Conservation (phyloP, 345 rosid species). For the Eucalyptus pumila region DNA sequence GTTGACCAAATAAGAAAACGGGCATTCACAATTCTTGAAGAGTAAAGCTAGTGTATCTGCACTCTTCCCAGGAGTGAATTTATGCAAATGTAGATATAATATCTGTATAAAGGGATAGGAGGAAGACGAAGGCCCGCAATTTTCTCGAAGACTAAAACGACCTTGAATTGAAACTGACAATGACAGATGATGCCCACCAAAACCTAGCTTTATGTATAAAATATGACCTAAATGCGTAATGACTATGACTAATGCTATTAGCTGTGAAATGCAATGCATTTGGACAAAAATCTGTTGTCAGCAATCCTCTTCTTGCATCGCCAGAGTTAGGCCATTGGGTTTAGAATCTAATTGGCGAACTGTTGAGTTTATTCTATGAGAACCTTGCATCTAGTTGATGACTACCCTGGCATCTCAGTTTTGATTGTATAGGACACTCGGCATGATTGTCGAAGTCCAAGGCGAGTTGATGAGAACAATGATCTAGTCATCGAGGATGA, state of each 20-base stretch:
- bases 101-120: neutral
- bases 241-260: neutral
- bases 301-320: neutral
- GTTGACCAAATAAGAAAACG: too few species aligned
- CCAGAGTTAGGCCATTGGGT: neutral
- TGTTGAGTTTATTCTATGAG: neutral
- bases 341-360: neutral
- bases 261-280: neutral
- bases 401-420: neutral
- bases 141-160: neutral
- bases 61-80: neutral
- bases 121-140: neutral
- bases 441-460: neutral
- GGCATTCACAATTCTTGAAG: neutral
- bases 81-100: neutral
- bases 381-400: neutral
- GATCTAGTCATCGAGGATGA: neutral
- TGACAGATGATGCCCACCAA: neutral
- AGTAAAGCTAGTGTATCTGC: neutral
- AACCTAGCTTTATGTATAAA: neutral
- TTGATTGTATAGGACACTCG: neutral
- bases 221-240: neutral
- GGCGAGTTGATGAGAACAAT: neutral
- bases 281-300: neutral
- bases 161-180: neutral